These are phyloP conservation scores for Spatholobus suberectus DNA, from an alignment of 306 rosid species.

Conservation along the genomic window DNA sequence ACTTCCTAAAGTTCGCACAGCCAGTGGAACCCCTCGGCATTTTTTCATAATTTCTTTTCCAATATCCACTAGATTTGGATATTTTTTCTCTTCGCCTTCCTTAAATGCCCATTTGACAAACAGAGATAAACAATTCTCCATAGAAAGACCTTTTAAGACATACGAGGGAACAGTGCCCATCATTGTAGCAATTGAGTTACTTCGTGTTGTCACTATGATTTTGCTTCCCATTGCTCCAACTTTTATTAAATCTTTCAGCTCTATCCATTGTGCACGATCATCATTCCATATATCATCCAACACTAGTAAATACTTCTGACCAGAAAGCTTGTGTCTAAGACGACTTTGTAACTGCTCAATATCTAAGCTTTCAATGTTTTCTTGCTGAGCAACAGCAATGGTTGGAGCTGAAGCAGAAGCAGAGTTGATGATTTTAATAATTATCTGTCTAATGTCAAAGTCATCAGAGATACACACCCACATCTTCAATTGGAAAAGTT, in stretches of 20 bases:
- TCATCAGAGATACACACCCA: conserved; percentile 38
- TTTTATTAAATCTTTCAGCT: neutral
- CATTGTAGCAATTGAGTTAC: conserved; percentile 27
- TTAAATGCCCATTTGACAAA: conserved; percentile 36
- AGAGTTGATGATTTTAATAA: conserved; percentile 27
- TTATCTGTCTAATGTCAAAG: conserved; percentile 18
- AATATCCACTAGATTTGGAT: neutral
- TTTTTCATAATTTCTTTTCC: conserved; percentile 30
- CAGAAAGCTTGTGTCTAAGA: neutral
- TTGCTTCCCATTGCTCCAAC: neutral
- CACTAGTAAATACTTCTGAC: conserved; percentile 12
- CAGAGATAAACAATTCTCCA: neutral
- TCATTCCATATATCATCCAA: conserved; percentile 37
- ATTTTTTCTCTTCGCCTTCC: neutral
- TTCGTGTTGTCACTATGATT: conserved; percentile 12
- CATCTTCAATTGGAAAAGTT: conserved; percentile 23
- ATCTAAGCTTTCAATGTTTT: neutral
- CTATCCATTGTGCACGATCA: conserved; percentile 25
- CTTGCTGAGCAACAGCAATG: neutral
- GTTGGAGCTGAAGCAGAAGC: neutral
- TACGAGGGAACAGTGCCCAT: neutral
- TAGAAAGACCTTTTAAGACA: conserved; percentile 10
- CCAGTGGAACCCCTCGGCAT: conserved; percentile 14
- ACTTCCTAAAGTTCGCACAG: conserved; percentile 1
- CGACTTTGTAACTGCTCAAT: neutral